Evolutionary conservation across 495 filamentous ascomycete species (phyloP), one percentile per base, ranked within the genome.

Genomic region (Lasiosphaeris hirsuta): DNA sequence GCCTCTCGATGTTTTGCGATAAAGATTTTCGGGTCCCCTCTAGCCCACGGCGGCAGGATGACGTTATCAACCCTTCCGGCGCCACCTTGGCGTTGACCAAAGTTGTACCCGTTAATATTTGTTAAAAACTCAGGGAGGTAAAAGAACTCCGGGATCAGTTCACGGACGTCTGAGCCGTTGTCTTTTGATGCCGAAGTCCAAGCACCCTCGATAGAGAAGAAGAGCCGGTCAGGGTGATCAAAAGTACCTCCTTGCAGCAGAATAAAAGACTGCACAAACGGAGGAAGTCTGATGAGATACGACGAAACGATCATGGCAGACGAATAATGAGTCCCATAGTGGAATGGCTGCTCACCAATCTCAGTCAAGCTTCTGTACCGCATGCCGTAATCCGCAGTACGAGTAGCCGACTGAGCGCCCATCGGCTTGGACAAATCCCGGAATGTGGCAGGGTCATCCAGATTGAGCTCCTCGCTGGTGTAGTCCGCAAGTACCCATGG

Each of bases 281-380:
- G 94, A 59, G 96, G 93, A 10, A 98, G 77, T 6, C 94, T 87
- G 60, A 97, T 97, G 42, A 98, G 81, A 65, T 96, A 98, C 0
- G 92, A 96, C 33, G 90, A 87, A 19, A 98, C 94, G 51, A 96
- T 97, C 94, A 97, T 98, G 15, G 94, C 95, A 5, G 94, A 97
- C 17, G 95, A 97, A 70, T 97, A 98, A 68, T 98, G 94, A 6
- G 94, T 98, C 40, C 94, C 94, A 66, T 97, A 97, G 70, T 98
- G 95, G 67, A 97, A 98, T 3, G 95, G 87, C 8, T 84, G 77
- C 63, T 94, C 92, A 40, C 86, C 90, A 82, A 97, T 96, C 68
- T 97, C 94, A 10, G 88, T 88, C 72, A 98, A 89, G 18, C 86
- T 86, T 54, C 87, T 83, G 70, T 95, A 97, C 39, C 91, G 80